Percentiles rank a stretch among this genome's conserved stretches.
These are phyloP conservation scores for Aspergillus ostianus DNA, from an alignment of 495 filamentous ascomycete genomes.

Conservation along the genomic window DNA sequence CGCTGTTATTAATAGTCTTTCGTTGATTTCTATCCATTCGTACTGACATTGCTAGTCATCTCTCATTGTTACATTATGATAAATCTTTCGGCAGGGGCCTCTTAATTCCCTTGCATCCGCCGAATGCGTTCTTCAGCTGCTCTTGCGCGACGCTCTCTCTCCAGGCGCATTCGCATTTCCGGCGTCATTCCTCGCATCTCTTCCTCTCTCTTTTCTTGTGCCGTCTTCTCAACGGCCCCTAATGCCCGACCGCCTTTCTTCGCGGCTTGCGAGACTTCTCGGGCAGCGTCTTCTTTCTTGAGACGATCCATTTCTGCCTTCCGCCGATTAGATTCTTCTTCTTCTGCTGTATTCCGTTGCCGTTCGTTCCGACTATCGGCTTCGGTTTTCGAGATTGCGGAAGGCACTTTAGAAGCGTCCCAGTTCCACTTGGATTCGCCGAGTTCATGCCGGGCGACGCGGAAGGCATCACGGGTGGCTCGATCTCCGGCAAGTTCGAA, in stretches of 20 bases:
- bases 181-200: slow-evolving; percentile 80
- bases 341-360: slow-evolving; percentile 58
- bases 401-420: slow-evolving; percentile 69
- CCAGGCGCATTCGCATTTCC: slow-evolving; percentile 76
- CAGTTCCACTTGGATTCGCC: slow-evolving; percentile 80
- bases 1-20: neutral
- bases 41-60: neutral
- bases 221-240: slow-evolving; percentile 59
- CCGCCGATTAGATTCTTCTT: slow-evolving; percentile 56
- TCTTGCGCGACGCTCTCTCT: slow-evolving; percentile 76
- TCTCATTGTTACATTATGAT: neutral
- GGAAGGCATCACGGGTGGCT: slow-evolving; percentile 85
- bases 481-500: slow-evolving; percentile 89
- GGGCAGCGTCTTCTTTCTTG: slow-evolving; percentile 62
- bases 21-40: neutral
- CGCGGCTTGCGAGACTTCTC: slow-evolving; percentile 36
- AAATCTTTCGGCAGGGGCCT: neutral
- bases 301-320: slow-evolving; percentile 64
- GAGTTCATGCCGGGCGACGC: slow-evolving; percentile 76
- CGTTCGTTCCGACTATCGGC: slow-evolving; percentile 60
- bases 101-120: slow-evolving; percentile 46
- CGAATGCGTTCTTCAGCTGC: slow-evolving; percentile 85
- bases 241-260: slow-evolving; percentile 49
- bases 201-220: slow-evolving; percentile 73
- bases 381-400: slow-evolving; percentile 64